Evolutionary conservation across 2,329 filamentous ascomycete genomes (phyloP), one percentile per base, ranked within the genome.

Genomic region (Talaromyces albobiverticillius): DNA sequence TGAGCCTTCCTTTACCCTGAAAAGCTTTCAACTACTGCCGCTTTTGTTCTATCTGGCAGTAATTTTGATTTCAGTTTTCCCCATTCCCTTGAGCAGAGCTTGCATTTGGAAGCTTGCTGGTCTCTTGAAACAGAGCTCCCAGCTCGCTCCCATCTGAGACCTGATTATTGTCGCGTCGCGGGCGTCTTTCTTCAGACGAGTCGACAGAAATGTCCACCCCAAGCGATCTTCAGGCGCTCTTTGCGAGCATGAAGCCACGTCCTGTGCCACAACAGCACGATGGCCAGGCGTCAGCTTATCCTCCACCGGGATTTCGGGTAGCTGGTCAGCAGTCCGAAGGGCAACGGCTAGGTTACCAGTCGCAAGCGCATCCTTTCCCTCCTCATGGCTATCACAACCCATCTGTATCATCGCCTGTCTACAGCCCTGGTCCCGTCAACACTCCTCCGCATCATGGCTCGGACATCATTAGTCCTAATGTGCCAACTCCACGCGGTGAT

Each of bases 401-500:
- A 32, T 78, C 78, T 16, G 80, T 84, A 26, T 81, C 82, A 13
- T 84, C 82, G 40, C 78, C 81, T 32, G 66, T 83, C 51, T 79
- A 80, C 62, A 83, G 81, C 41, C 82, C 83, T 47, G 77, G 79
- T 9, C 73, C 74, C 16, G 68, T 72, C 56, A 79, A 78, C 54
- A 78, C 78, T 22, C 79, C 81, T 46, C 81, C 82, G 53, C 79
- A 79, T 54, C 79, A 84, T 65, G 70, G 73, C 38, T 83, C 82
- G 54, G 79, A 80, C 58, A 74, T 85, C 61, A 76, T 85, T 66
- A 85, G 82, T 64, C 82, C 83, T 9, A 80, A 77, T 57, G 67
- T 71, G 57, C 59, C 73, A 47, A 77, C 79, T 54, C 71, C 72
- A 31, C 68, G 68, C 45, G 69, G 71, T 61, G 67, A 73, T 68